These are phyloP conservation scores for Trapa bicornis DNA, from an alignment of 345 rosid genomes.

Conservation along the genomic window DNA sequence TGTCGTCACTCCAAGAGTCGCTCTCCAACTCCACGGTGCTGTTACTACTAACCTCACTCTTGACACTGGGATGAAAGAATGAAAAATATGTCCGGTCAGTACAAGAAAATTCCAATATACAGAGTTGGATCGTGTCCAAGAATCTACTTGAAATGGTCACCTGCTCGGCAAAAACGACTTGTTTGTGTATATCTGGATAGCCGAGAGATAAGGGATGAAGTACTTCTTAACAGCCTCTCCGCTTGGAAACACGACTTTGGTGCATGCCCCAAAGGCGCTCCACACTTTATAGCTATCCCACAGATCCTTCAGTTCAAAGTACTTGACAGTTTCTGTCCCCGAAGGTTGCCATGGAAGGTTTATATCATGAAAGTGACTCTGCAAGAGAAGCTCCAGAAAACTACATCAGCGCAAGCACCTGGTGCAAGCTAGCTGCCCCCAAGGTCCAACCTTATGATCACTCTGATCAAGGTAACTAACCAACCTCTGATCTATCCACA, in stretches of 20 bases:
- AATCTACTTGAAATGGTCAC: slow-evolving; percentile 13
- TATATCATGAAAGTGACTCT: slow-evolving; percentile 35
- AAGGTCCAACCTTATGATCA: too few relatives aligned
- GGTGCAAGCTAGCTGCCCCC: too few relatives aligned
- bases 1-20: slow-evolving; percentile 57
- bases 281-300: slow-evolving; percentile 61
- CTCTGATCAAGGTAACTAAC: too few relatives aligned
- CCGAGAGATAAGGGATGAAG: slow-evolving; percentile 61
- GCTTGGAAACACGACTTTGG: slow-evolving; percentile 18
- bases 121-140: not conserved
- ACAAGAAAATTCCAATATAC: not conserved
- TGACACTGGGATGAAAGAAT: not conserved
- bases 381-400: slow-evolving; percentile 8
- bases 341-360: slow-evolving; percentile 43
- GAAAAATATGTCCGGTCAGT: slow-evolving; percentile 10
- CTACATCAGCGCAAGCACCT: not conserved
- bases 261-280: slow-evolving; percentile 63
- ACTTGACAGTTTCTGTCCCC: slow-evolving; percentile 32
- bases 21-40: slow-evolving; percentile 8
- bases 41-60: slow-evolving; percentile 19
- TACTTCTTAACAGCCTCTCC: slow-evolving; percentile 41
- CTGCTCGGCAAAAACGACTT: slow-evolving; percentile 30
- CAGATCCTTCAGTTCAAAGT: slow-evolving; percentile 50
- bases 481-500: too few relatives aligned
- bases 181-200: slow-evolving; percentile 50